These are phyloP conservation scores for Cymodocea nodosa DNA, from an alignment of 116 monocot species.

Conservation along the genomic window DNA sequence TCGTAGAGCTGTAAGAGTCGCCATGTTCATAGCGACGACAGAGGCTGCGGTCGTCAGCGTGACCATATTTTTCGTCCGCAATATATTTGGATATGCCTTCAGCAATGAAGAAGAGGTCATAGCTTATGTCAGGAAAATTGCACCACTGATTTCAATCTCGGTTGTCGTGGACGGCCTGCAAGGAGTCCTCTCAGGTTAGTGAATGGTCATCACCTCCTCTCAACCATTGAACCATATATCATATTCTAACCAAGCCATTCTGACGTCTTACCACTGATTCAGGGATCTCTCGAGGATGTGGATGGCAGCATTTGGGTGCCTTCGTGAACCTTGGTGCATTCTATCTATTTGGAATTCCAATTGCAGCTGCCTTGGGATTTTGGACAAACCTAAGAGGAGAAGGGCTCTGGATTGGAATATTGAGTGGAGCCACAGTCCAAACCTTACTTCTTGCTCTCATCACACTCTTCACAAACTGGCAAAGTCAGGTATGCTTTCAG, in stretches of 20 bases:
- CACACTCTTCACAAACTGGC: constrained; percentile 48
- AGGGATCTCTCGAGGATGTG: constrained; percentile 65
- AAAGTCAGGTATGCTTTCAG: constrained; percentile 29
- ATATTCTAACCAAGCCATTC: background rate
- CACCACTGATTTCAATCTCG: constrained; percentile 31
- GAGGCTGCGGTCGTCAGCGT: constrained; percentile 22
- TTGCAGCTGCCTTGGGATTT: constrained; percentile 34
- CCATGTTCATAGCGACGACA: constrained; percentile 14
- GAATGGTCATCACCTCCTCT: background rate
- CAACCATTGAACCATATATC: background rate
- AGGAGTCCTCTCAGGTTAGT: constrained; percentile 48
- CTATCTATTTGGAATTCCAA: constrained; percentile 54
- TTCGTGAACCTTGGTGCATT: constrained; percentile 50
- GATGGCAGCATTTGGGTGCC: constrained; percentile 76
- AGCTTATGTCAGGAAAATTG: constrained; percentile 31
- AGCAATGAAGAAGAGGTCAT: constrained; percentile 48
- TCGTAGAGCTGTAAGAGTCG: constrained; percentile 21
- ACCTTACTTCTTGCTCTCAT: constrained; percentile 24
- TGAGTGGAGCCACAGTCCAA: constrained; percentile 35
- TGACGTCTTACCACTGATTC: background rate
- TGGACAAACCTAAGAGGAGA: constrained; percentile 30
- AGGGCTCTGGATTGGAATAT: constrained; percentile 63
- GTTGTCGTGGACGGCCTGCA: constrained; percentile 35
- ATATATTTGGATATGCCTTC: constrained; percentile 32
- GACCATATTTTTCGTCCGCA: constrained; percentile 20